Base-by-base conservation (phyloP, 2,329 filamentous ascomycete genomes). In the Alternaria ethzedia region DNA sequence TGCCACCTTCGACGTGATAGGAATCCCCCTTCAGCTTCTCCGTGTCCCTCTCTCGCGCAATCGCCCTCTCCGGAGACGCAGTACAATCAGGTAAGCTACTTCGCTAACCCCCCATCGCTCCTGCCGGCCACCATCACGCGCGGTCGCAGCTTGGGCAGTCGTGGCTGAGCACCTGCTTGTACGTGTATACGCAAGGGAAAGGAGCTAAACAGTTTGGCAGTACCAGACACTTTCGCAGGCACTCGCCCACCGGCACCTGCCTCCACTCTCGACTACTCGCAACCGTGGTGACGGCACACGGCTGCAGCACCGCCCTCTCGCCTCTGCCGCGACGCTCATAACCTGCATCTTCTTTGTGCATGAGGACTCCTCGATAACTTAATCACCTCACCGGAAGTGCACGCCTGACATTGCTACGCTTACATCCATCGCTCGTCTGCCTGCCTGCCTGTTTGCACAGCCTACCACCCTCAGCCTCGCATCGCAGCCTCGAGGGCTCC, bases 341-440 rank as follows among this genome's bases (percentile, higher is more conserved):
- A 54, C 36, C 49, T 41, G 63, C 61, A 26, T 62, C 49, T 57
- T 56, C 69, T 60, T 57, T 64, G 57, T 62, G 68, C 66, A 78
- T 77, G 74, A 69, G 63, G 58, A 51, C 51, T 69, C 63, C 61
- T 41, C 64, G 64, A 52, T 71, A 69, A 60, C 43, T 55, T 52
- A 41, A 32, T 54, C 3, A 44, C 30, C 54, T 74, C 69, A 76
- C 72, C 75, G 73, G 73, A 71, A 74, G 54, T 61, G 71, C 71
- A 70, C 63, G 72, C 69, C 71, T 69, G 61, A 68, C 63, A 75
- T 75, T 72, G 57, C 70, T 75, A 68, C 68, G 51, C 56, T 56
- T 68, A 67, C 67, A 70, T 71, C 64, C 65, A 68, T 72, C 69
- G 70, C 69, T 71, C 68, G 70, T 28, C 52, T 59, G 49, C 60